These are phyloP conservation scores for Euptelea pleiosperma DNA, from an alignment of 164 flowering plant genomes.

Conservation along the genomic window DNA sequence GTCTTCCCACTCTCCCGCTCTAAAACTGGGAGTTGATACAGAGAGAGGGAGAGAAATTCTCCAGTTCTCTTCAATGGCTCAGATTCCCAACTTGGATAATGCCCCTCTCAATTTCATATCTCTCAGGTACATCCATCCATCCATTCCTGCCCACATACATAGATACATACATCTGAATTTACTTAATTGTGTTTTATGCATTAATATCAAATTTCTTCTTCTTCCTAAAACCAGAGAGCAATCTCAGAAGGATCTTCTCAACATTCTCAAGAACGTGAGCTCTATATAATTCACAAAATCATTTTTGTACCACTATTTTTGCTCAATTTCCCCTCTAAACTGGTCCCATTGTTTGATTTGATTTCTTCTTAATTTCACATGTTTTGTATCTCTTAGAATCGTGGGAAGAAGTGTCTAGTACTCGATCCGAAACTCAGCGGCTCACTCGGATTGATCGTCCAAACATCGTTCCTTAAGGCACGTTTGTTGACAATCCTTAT, in stretches of 20 bases:
- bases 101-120: slow-evolving; percentile 71
- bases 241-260: slow-evolving; percentile 80
- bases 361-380: background rate
- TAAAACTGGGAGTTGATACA: too few relatives aligned
- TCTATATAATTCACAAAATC: background rate
- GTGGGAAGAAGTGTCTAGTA: slow-evolving; percentile 84
- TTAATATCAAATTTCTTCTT: background rate
- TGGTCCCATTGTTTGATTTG: background rate
- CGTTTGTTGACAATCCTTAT: too few relatives aligned
- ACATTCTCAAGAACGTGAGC: slow-evolving; percentile 73
- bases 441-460: slow-evolving; percentile 69
- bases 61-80: slow-evolving; percentile 53
- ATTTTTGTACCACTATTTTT: background rate
- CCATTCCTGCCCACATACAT: background rate
- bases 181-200: too few relatives aligned
- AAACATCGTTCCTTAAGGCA: slow-evolving; percentile 75
- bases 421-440: slow-evolving; percentile 93
- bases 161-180: too few relatives aligned
- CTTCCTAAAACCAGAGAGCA: slow-evolving; percentile 55
- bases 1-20: background rate
- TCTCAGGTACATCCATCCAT: slow-evolving; percentile 44
- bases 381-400: slow-evolving; percentile 39
- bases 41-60: background rate
- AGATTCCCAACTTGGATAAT: slow-evolving; percentile 81
- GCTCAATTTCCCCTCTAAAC: background rate